These are phyloP conservation scores for Senna tora DNA, from an alignment of 306 rosid genomes.

Conservation along the genomic window DNA sequence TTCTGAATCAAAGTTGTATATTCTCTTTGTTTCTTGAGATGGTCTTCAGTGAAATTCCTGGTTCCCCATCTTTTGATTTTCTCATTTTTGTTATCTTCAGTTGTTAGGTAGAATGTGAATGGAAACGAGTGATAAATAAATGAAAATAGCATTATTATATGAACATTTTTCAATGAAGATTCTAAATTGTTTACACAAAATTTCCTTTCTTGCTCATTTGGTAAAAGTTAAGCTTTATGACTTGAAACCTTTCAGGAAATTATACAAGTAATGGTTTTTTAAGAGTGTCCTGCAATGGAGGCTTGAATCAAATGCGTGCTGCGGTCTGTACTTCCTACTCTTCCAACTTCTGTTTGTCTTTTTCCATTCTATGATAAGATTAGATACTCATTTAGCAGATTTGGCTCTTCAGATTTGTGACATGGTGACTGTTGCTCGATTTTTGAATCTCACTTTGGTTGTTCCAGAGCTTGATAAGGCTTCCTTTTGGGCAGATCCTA, in stretches of 20 bases:
- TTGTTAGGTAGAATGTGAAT: not conserved
- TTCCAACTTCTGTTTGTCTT: not conserved
- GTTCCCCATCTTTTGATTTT: not conserved
- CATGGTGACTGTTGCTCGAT: constrained; percentile 75
- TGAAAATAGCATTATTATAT: not conserved
- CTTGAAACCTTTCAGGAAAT: constrained; percentile 56
- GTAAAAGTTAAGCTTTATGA: not conserved
- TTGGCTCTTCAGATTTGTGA: constrained; percentile 62
- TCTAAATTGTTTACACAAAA: not conserved
- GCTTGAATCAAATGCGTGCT: constrained; percentile 81
- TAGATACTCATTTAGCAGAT: constrained; percentile 31
- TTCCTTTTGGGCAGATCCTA: constrained; percentile 77
- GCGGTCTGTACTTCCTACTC: constrained; percentile 53
- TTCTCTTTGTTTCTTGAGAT: not conserved
- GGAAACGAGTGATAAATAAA: not conserved
- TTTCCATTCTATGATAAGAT: not conserved
- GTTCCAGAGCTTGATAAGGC: constrained; percentile 71
- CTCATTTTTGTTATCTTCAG: not conserved
- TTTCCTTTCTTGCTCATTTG: not conserved
- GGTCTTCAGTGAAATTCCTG: not conserved
- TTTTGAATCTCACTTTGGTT: constrained; percentile 70
- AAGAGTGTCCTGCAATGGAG: constrained; percentile 72
- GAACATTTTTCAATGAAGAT: not conserved
- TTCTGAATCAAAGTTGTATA: not conserved
- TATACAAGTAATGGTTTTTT: constrained; percentile 74